Base-by-base conservation (phyloP, 208 protist genomes). In the Herpetomonas muscarum region DNA sequence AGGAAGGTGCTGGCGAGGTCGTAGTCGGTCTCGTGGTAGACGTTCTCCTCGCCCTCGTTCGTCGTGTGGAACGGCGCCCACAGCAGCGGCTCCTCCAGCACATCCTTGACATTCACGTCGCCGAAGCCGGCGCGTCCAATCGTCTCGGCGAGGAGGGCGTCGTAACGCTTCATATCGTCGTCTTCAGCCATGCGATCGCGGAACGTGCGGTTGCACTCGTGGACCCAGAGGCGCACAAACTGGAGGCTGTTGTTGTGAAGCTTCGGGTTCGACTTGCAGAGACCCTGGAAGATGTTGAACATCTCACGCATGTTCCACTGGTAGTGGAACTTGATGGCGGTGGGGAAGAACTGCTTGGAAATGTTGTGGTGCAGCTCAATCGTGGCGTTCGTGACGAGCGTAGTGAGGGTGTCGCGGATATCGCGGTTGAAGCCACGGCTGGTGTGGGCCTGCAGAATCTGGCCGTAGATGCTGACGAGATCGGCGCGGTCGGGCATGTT, bases 301-400 rank as follows among this genome's bases (percentile, higher is more conserved):
- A 99, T 92, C 61, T 99, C 97, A 29, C 97, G 81, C 76, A 99
- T 93, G 79, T 99, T 99, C 93, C 98, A 99, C 61, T 98, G 85
- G 77, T 99, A 99, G 73, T 99, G 97, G 81, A 99, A 99, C 72
- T 99, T 99, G 60, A 98, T 85, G 34, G 97, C 96, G 1, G 98
- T 99, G 17, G 98, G 98, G 66, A 98, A 88, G 75, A 99, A 99
- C 19, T 73, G 74, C 57, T 96, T 95, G 17, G 83, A 76, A 37
- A 97, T 75, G 58, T 83, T 80, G 55, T 76, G 55, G 75, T 98
- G 94, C 21, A 98, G 67, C 64, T 97, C 90, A 62, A 98, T 96
- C 25, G 90, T 93, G 25, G 91, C 92, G 46, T 90, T 90, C 22
- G 94, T 96, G 36, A 97, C 66, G 32, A 93, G 62, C 37, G 81